Conservation (phyloP, 108 stramenopile species). For the Skeletonema costatum region DNA sequence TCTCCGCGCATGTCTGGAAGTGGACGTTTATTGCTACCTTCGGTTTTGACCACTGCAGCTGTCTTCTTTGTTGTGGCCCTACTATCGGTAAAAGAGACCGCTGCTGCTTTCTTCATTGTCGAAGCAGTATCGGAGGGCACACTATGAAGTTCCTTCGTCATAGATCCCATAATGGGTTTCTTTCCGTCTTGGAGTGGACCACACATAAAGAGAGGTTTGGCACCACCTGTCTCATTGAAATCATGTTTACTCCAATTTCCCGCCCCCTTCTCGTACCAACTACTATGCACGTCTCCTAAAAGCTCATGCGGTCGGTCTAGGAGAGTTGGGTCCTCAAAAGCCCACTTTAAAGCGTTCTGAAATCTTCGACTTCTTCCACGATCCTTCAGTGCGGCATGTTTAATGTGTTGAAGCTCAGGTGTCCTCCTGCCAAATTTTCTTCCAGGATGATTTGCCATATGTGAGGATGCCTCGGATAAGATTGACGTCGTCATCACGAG, state of each 20-base stretch:
- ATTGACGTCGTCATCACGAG: slow-evolving; percentile 13
- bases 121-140: no score
- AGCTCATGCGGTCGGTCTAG: slow-evolving; percentile 8
- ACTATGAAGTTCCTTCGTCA: no score
- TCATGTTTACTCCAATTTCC: background rate
- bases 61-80: no score
- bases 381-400: slow-evolving; percentile 28
- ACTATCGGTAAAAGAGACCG: no score
- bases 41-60: no score
- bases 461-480: slow-evolving; percentile 19
- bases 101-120: no score
- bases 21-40: no score
- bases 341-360: background rate
- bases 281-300: slow-evolving; percentile 11
- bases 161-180: no score
- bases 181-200: no score
- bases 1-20: no score
- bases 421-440: slow-evolving; percentile 9
- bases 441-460: slow-evolving; percentile 21
- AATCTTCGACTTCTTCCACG: slow-evolving; percentile 13
- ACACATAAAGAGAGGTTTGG: no score
- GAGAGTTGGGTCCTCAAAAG: slow-evolving; percentile 4
- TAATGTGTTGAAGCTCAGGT: slow-evolving; percentile 15
- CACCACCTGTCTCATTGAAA: background rate
- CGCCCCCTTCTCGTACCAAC: background rate